Evolutionary conservation across 768 basidiomycete genomes (phyloP).

Genomic region (Mycena chlorophos): DNA sequence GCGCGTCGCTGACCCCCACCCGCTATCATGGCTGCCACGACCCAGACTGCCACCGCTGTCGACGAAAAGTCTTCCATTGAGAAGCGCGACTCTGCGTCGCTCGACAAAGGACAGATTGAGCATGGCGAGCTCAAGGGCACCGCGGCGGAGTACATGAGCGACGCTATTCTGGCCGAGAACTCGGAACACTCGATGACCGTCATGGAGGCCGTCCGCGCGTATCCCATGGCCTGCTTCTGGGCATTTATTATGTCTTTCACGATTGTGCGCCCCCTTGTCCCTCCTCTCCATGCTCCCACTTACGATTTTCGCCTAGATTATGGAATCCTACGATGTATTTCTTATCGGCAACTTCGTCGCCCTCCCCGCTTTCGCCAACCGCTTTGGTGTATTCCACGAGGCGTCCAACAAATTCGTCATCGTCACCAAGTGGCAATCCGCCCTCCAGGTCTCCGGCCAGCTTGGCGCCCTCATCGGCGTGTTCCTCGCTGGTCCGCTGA

Average conservation of each 20-base stretch:
- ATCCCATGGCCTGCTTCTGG: conserved; percentile 24
- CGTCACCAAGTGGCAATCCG: conserved; percentile 20
- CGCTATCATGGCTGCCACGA: too few species aligned
- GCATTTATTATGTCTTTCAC: conserved; percentile 22
- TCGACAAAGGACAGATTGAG: neutral
- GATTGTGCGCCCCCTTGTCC: conserved; percentile 7
- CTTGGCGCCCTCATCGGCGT: conserved; percentile 23
- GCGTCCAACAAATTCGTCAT: conserved; percentile 3
- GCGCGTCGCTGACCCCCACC: too few species aligned
- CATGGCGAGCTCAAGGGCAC: neutral
- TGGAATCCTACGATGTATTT: conserved; percentile 24
- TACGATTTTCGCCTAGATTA: conserved; percentile 13
- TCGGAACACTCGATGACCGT: conserved; percentile 17
- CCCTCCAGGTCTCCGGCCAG: conserved; percentile 17
- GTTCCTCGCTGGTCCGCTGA: conserved; percentile 18
- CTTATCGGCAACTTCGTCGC: conserved; percentile 22
- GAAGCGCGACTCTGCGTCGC: too few species aligned
- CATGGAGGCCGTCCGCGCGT: conserved; percentile 16
- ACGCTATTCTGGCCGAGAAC: conserved; percentile 18
- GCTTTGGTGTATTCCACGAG: conserved; percentile 13
- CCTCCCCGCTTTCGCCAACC: conserved; percentile 12
- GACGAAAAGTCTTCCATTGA: too few species aligned
- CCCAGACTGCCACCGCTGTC: too few species aligned
- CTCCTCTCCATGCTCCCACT: neutral
- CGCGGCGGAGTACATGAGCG: neutral